phyloP scores from a whole-genome alignment of 176 grass and related monocot species.

The Otatea glauca region DNA sequence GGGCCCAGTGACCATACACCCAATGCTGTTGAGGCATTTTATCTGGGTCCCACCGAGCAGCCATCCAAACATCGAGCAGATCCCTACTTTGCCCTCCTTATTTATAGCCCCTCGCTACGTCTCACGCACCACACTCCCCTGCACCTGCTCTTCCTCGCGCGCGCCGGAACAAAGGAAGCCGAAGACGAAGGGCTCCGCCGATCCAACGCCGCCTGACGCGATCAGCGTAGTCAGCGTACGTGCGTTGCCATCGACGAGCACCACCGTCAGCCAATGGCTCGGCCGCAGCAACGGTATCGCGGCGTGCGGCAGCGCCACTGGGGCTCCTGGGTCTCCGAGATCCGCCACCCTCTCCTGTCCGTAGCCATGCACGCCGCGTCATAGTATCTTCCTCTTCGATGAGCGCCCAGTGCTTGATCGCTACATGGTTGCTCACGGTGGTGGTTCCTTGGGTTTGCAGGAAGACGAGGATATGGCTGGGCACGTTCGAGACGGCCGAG shows the following conservation, averaged over 20 bases:
- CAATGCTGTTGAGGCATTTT: background rate
- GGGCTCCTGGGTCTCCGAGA: constrained; percentile 99
- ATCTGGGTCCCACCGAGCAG: background rate
- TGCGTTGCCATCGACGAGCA: background rate
- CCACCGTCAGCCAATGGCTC: constrained; percentile 47
- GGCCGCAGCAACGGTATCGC: constrained; percentile 75
- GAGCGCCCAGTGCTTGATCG: background rate
- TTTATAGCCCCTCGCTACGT: constrained; percentile 43
- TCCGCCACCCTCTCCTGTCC: constrained; percentile 96
- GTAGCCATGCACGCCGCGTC: constrained; percentile 4
- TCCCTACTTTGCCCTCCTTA: background rate
- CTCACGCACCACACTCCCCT: constrained; percentile 20
- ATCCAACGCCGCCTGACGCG: background rate
- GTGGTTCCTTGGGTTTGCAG: constrained; percentile 40
- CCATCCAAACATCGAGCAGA: constrained; percentile 8
- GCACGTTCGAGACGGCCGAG: constrained; percentile 96
- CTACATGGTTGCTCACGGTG: background rate
- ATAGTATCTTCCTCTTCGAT: background rate
- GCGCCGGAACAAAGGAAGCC: background rate
- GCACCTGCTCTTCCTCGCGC: background rate
- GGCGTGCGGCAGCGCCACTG: constrained; percentile 95
- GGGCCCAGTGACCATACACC: background rate
- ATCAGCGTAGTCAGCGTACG: background rate
- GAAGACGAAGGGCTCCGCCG: background rate
- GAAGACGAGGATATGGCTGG: constrained; percentile 97